phyloP scores from a whole-genome alignment of 2,329 filamentous ascomycete genomes.

The Talaromyces islandicus region DNA sequence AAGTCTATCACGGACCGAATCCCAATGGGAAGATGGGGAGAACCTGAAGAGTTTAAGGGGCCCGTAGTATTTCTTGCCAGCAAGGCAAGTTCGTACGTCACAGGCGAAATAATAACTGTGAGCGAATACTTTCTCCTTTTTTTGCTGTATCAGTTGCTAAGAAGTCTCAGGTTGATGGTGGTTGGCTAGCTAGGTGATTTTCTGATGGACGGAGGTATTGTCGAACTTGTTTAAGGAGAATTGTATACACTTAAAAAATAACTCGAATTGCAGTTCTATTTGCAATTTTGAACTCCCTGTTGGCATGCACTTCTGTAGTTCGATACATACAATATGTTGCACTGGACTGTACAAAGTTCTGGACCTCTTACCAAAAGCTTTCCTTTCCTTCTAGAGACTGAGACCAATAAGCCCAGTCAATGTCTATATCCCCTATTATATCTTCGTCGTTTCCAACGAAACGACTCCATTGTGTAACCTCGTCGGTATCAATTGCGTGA shows the following conservation, averaged over 20 bases:
- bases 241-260: too few species aligned
- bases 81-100: slow-evolving; percentile 12
- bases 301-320: too few species aligned
- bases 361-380: too few species aligned
- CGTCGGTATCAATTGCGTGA: not conserved
- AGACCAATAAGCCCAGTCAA: not conserved
- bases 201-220: not conserved
- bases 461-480: not conserved
- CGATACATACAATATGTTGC: too few species aligned
- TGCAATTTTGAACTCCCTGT: too few species aligned
- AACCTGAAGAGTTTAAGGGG: slow-evolving; percentile 12
- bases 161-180: not conserved
- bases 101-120: slow-evolving; percentile 12
- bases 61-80: slow-evolving; percentile 9
- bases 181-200: not conserved
- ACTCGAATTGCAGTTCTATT: too few species aligned
- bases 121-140: not conserved
- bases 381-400: not conserved
- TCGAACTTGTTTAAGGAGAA: not conserved
- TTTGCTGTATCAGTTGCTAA: not conserved
- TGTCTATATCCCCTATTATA: not conserved
- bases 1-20: slow-evolving; percentile 7
- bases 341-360: too few species aligned
- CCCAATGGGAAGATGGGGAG: slow-evolving; percentile 13
- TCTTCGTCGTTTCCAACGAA: not conserved